Evolutionary conservation across 1,284 basidiomycete species (phyloP).

Genomic region (Trametes pubescens): DNA sequence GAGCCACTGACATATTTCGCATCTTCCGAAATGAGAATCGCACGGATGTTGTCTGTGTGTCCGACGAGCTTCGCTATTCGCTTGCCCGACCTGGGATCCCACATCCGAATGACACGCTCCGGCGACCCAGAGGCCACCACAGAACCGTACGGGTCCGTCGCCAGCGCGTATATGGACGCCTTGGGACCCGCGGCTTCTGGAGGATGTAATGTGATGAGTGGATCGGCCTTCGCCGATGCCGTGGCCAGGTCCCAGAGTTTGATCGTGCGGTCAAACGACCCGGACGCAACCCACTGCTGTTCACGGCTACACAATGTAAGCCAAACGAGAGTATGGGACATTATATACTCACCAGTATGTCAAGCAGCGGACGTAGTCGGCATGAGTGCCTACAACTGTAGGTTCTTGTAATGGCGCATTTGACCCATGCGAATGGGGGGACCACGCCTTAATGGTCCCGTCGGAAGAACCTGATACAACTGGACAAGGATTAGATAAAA

Average conservation of each 20-base stretch:
- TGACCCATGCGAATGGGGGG: slow-evolving; percentile 71
- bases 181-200: slow-evolving; percentile 72
- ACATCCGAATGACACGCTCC: slow-evolving; percentile 88
- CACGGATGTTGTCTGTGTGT: slow-evolving; percentile 96
- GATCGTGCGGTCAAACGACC: slow-evolving; percentile 93
- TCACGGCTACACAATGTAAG: slow-evolving; percentile 60
- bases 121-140: slow-evolving; percentile 91
- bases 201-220: slow-evolving; percentile 67
- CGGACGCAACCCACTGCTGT: slow-evolving; percentile 90
- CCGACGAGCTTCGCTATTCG: slow-evolving; percentile 84
- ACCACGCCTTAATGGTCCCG: slow-evolving; percentile 95
- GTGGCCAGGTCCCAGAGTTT: slow-evolving; percentile 90
- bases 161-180: slow-evolving; percentile 82
- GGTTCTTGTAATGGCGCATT: slow-evolving; percentile 53
- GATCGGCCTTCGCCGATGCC: slow-evolving; percentile 46
- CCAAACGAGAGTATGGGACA: slow-evolving; percentile 11
- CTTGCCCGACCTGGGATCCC: slow-evolving; percentile 89
- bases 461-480: slow-evolving; percentile 97
- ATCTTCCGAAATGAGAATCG: slow-evolving; percentile 90
- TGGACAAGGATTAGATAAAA: slow-evolving; percentile 42
- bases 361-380: slow-evolving; percentile 92
- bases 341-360: slow-evolving; percentile 67
- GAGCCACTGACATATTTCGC: slow-evolving; percentile 77
- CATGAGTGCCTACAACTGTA: slow-evolving; percentile 84
- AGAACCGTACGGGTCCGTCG: slow-evolving; percentile 81